Base-by-base conservation (phyloP, 768 basidiomycete genomes). In the Phanerochaete carnosa region DNA sequence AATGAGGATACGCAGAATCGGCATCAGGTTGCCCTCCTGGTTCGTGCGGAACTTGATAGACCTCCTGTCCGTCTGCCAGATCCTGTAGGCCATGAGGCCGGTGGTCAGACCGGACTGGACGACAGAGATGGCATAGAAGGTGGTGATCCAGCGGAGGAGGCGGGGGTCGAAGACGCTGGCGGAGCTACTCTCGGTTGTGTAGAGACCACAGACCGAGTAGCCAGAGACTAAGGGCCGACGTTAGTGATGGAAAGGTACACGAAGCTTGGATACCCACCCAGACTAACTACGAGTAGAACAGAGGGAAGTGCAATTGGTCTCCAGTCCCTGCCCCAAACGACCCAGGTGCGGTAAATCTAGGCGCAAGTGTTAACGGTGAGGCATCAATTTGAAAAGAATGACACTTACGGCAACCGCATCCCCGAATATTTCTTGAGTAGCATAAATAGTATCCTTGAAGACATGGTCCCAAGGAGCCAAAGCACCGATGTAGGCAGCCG, bases 391-490 rank as follows among this genome's bases (percentile, higher is more conserved):
- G 3, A 30, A 32, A 6, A 2, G 7, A 7, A 25, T 7, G 29
- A 5, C 33, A 57, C 63, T 15, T 50, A 64, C 63, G 11, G 63
- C 63, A 11, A 60, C 60, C 28, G 59, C 60, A 54, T 64, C 63
- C 7, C 63, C 63, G 39, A 64, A 52, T 5, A 64, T 58, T 47
- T 64, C 63, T 39, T 64, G 63, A 7, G 63, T 64, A 1, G 60
- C 63, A 32, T 64, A 64, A 13, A 64, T 29, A 8, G 63, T 62
- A 39, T 64, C 63, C 63, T 64, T 64, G 57, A 62, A 64, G 30
- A 64, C 57, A 32, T 64, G 63, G 32, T 62, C 53, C 63, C 63
- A 64, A 9, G 63, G 57, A 19, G 60, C 57, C 43, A 64, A 57
- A 11, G 37, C 46, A 35, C 60, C 51, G 23, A 64, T 61, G 51